Evolutionary conservation across 768 basidiomycete genomes (phyloP), one percentile per base, ranked within the genome.

Genomic region (Gymnopilus junonius): DNA sequence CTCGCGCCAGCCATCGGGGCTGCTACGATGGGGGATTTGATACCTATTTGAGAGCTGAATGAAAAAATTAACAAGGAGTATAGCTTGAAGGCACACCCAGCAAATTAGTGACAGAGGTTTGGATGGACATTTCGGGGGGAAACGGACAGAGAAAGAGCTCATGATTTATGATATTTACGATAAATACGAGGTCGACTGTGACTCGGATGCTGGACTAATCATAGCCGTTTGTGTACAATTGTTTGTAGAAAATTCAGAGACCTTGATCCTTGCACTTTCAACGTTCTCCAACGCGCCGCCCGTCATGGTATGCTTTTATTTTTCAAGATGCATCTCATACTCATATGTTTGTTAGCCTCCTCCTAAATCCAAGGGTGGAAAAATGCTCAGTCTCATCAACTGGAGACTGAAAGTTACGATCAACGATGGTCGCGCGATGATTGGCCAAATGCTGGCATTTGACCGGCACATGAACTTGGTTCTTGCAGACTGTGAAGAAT

Each of bases 391-490:
- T 76, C 90, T 99, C 81, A 88, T 99, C 83, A 95, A 99, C 80
- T 98, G 97, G 93, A 85, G 97, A 77, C 86, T 99, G 68, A 96
- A 93, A 80, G 90, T 99, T 62, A 97, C 95, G 62, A 90, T 99
- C 79, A 97, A 91, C 89, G 97, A 99, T 78, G 95, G 95, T 63
- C 93, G 97, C 76, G 87, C 92, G 60, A 82, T 99, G 70, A 94
- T 93, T 48, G 97, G 97, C 42, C 97, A 99, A 81, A 97, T 99
- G 94, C 91, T 99, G 76, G 97, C 97, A 56, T 99, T 98, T 76
- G 97, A 99, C 82, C 91, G 93, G 73, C 97, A 99, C 79, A 99
- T 99, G 97, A 99, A 99, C 80, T 84, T 99, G 69, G 97, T 99
- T 46, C 81, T 99, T 58, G 95, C 97, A 15, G 97, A 99, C 70